Evolutionary conservation across 2,329 filamentous ascomycete species (phyloP), one percentile per base, ranked within the genome.

Genomic region (Curvularia eragrostidis): DNA sequence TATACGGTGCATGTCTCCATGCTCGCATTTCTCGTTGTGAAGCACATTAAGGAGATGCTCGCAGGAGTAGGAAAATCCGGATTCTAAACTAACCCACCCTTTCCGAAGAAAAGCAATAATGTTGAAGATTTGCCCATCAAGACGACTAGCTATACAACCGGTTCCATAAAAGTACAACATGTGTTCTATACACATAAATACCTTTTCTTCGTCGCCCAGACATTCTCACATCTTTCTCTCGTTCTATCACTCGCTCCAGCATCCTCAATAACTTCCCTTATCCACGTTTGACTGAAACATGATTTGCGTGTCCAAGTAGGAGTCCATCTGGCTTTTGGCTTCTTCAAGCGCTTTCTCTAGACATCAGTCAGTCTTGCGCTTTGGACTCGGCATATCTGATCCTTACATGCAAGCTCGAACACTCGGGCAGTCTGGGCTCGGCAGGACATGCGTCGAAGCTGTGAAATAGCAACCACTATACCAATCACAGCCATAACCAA

Each of bases 381-480:
- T 1, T 48, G 10, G 5, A 24, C 18, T 13, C 19, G 19, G 21
- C 19, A 21, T 9, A 2, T 3, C 8, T 15, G 48, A 18, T 0
- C 23, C 26, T 50, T 54, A 44, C 51, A 54, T 2, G 51, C 2
- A 32, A 58, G 51, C 13, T 58, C 51, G n/a, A 30, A 51, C 4
- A 58, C 21, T 10, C 51, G 41, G 1, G 47, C 19, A 1, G 3
- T 24, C 32, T 15, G 50, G n/a, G 4, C 26, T 21, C 34, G 41
- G 3, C 26, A 46, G 19, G 21, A 5, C 56, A 44, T 59, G 10
- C 48, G 42, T 41, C 52, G 52, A 44, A 59, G 56, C 23, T 56
- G 52, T 3, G 56, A 24, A 39, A 52, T 6, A 15, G 52, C 57
- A 4, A 59, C 43, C 1, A 12, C 32, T 24, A 53, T 21, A n/a